These are phyloP conservation scores for Eudorina sp. DNA, from an alignment of 139 green algal species.

Conservation along the genomic window DNA sequence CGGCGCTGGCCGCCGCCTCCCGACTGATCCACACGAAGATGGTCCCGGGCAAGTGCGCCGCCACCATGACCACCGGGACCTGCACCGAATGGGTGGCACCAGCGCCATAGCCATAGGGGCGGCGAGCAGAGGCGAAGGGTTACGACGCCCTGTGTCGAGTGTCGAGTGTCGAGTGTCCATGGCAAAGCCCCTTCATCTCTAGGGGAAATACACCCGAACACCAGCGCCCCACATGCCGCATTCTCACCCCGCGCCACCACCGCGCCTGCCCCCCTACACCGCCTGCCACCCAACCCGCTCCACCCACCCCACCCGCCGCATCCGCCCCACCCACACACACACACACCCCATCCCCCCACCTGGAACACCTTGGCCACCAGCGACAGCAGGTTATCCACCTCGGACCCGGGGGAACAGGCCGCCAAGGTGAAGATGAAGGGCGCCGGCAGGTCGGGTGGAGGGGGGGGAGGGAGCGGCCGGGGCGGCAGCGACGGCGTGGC, in stretches of 20 bases:
- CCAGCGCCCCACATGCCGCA: too few relatives aligned
- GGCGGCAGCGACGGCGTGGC: neutral
- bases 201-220: too few relatives aligned
- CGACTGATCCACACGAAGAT: slow-evolving; percentile 19
- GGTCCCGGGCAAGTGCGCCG: slow-evolving; percentile 33
- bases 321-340: neutral
- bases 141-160: too few relatives aligned
- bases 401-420: slow-evolving; percentile 12
- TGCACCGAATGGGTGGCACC: neutral
- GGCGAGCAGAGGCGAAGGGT: neutral
- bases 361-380: slow-evolving; percentile 37
- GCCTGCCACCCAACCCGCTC: neutral
- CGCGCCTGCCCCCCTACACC: neutral
- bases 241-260: too few relatives aligned
- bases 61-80: slow-evolving; percentile 38
- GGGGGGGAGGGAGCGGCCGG: neutral
- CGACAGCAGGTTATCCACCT: slow-evolving; percentile 47
- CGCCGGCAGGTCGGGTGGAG: neutral
- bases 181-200: too few relatives aligned
- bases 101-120: too few relatives aligned
- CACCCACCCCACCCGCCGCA: neutral
- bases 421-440: slow-evolving; percentile 35
- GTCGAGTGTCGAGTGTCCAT: too few relatives aligned
- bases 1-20: neutral
- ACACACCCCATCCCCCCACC: neutral